Evolutionary conservation across 371 early-diverging fungal genomes (phyloP), one percentile per base, ranked within the genome.

Genomic region (Rhizomucor miehei): DNA sequence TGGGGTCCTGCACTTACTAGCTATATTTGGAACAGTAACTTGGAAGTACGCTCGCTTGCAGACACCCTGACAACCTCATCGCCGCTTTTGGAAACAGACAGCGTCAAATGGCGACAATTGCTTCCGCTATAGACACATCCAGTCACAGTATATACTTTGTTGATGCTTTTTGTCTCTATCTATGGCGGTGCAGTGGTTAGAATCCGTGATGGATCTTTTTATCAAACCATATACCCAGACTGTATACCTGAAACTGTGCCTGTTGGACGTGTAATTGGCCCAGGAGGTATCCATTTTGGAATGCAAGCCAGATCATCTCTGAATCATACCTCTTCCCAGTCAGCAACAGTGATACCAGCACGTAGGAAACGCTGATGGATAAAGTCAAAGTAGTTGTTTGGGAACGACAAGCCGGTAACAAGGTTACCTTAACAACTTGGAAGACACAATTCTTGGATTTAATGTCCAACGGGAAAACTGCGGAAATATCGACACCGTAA

Each of bases 191-290:
- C 47, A 10, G 52, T 47, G 2, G 51, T 40, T 20, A 67, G 60
- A 36, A 65, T 69, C 34, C 62, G 49, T 39, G 16, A 38, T 9
- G 62, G 58, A 0, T 70, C 74, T 0, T 65, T 73, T 6, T 73
- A 57, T 45, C 74, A 73, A 55, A 53, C 44, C 0, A 45, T 43
- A 11, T 65, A 67, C 40, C 49, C 62, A 1, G 47, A 61, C 0
- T 70, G 65, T 49, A 48, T 70, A 1, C 67, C 74, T 12, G 44
- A 58, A 17, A 59, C 53, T 16, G 51, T 60, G 1, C 63, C 61
- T 45, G 74, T 67, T 3, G 71, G 74, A 10, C 69, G 74, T 48
- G 65, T 73, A 1, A 60, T 65, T 17, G 71, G 73, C 6, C 61
- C 57, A 21, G 62, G 63, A 14, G 41, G 41, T 19, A 48, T 46